A percentile compares a stretch with the other conserved stretches of the same genome.
Conservation (phyloP, 176 grass and related monocot species). For the Chrysopogon serrulatus region DNA sequence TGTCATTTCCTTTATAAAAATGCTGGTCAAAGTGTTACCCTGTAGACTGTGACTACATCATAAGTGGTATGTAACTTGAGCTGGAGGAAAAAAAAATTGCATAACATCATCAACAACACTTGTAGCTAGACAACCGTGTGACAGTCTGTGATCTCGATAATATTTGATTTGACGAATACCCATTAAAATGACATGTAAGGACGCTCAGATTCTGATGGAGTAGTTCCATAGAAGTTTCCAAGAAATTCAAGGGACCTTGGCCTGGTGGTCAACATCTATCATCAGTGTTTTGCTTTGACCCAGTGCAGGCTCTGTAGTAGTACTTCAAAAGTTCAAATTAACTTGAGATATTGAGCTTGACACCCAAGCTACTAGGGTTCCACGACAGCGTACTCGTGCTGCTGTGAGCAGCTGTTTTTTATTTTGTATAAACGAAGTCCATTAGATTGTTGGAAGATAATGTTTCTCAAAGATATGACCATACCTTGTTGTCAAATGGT, state of each 20-base stretch:
- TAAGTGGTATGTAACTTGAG: not conserved
- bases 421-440: not conserved
- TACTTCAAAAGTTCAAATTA: not conserved
- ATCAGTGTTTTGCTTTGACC: constrained; percentile 2
- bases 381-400: not conserved
- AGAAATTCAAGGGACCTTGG: not conserved
- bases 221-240: not conserved
- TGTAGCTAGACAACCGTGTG: not conserved
- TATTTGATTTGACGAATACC: not conserved
- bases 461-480: not conserved
- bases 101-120: not conserved
- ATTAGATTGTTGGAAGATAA: not conserved
- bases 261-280: not conserved
- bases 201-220: not conserved
- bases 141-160: not conserved
- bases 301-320: not conserved
- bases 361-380: not conserved
- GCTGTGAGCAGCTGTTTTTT: not conserved
- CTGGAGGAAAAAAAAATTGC: not conserved
- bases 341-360: not conserved
- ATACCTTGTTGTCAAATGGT: not conserved
- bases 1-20: not conserved
- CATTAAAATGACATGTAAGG: constrained; percentile 8
- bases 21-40: not conserved
- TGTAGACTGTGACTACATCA: not conserved